Evolutionary conservation across 352 stramenopile genomes (phyloP), one percentile per base, ranked within the genome.

Genomic region (Globisporangium abappressorium): DNA sequence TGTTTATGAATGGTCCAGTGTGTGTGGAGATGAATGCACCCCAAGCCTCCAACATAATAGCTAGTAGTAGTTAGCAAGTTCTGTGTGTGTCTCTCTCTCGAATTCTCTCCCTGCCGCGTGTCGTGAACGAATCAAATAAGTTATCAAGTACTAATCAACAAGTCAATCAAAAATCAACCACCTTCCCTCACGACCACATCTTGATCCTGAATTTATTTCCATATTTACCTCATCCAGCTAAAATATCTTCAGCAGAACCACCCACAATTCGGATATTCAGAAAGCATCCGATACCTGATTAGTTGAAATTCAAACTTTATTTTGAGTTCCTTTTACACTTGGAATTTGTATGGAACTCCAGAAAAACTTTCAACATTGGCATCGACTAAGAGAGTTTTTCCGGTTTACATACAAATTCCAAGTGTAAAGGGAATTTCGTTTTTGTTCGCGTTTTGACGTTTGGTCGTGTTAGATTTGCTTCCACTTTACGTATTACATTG

Each of bases 1-100:
- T 24, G 38, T 47, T 57, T 57, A 57, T 65, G 60, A 65, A 57
- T 65, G 49, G 61, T n/a, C 14, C 38, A 47, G 38, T 20, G 38
- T 47, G 38, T 47, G 38, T 20, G 38, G 8, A 60, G 28, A 30
- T 12, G 18, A 15, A 57, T 15, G 20, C 8, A 28, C 26, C 22
- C 5, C 38, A 47, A 47, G 20, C 38, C 38, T 47, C 38, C 38
- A 47, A 6, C 38, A 47, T 47, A 59, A 15, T 34, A 34, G 26
- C 24, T 57, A 57, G 53, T 38, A 57, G 49, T 57, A 57, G 51
- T 57, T 57, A 34, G 22, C 34, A 59, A 33, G 33, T 24, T 38
- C 18, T 38, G 14, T 38, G 0, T 22, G 54, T 59, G 38, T 47
- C 12, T 20, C 38, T 7, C 11, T 20, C 14, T 26, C n/a, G 15